These are phyloP conservation scores for Chlamydomonas schloesseri DNA, from an alignment of 139 green algal species.

Conservation along the genomic window DNA sequence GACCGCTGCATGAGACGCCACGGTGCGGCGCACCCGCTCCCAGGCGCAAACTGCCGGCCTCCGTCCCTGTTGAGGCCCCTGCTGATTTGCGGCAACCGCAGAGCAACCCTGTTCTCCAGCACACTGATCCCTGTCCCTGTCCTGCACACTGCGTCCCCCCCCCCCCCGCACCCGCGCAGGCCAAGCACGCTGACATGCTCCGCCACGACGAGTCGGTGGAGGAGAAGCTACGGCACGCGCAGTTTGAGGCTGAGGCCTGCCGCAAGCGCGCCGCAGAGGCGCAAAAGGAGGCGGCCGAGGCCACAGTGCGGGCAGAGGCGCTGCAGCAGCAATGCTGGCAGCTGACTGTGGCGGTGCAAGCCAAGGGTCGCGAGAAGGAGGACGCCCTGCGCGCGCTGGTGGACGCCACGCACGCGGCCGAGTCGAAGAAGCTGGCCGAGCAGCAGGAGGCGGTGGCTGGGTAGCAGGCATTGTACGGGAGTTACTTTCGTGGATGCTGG, in stretches of 20 bases:
- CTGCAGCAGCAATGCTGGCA: constrained; percentile 33
- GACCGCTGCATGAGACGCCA: too few relatives aligned
- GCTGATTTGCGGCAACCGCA: too few relatives aligned
- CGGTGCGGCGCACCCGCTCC: too few relatives aligned
- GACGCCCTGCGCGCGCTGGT: constrained; percentile 25
- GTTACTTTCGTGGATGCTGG: too few relatives aligned
- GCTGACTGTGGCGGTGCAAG: constrained; percentile 20
- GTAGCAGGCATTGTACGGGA: too few relatives aligned
- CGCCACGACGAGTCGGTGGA: constrained; percentile 31
- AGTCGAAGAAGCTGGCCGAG: constrained; percentile 84
- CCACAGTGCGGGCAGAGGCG: neutral
- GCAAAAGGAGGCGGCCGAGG: constrained; percentile 14
- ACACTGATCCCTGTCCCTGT: neutral
- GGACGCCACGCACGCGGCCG: constrained; percentile 43
- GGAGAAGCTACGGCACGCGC: constrained; percentile 11
- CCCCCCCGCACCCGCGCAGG: neutral
- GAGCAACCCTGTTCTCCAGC: neutral
- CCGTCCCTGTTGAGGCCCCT: too few relatives aligned
- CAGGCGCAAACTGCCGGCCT: too few relatives aligned
- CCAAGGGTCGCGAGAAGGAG: constrained; percentile 10
- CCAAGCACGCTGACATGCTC: constrained; percentile 29
- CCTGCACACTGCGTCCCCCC: neutral
- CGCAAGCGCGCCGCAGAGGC: neutral
- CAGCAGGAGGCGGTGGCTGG: neutral
- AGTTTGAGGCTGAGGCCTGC: constrained; percentile 1